A percentile compares a stretch with the other conserved stretches of the same genome.
These are phyloP conservation scores for Nakataea oryzae DNA, from an alignment of 2,329 filamentous ascomycete species.

Conservation along the genomic window DNA sequence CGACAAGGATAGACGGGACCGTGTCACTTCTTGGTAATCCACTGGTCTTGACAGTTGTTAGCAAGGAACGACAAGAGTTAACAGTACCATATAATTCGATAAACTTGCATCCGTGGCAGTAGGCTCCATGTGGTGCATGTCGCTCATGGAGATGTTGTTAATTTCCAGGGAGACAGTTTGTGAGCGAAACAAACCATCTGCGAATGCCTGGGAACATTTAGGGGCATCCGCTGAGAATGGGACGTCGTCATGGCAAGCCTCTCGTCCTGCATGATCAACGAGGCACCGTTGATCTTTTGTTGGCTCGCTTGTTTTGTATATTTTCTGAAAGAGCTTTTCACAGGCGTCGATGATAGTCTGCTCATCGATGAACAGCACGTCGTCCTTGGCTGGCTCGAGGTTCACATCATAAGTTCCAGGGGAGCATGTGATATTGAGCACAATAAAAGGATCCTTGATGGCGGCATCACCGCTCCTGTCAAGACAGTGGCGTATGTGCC, in stretches of 20 bases:
- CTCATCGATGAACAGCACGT: slow-evolving; percentile 57
- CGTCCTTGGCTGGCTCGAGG: slow-evolving; percentile 60
- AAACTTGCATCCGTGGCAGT: background rate
- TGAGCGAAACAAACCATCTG: background rate
- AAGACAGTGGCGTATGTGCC: slow-evolving; percentile 27
- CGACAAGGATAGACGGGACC: background rate
- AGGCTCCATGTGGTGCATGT: background rate
- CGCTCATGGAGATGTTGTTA: background rate
- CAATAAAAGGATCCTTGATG: slow-evolving; percentile 47
- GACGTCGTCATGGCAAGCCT: background rate
- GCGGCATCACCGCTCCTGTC: slow-evolving; percentile 9
- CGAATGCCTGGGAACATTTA: background rate
- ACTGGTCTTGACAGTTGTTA: background rate
- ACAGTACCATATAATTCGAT: background rate
- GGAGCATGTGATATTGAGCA: slow-evolving; percentile 52
- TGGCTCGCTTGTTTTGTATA: background rate
- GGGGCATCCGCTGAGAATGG: too few species aligned
- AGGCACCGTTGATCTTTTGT: background rate
- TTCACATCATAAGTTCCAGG: slow-evolving; percentile 59
- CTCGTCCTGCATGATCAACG: background rate
- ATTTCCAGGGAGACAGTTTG: too few species aligned
- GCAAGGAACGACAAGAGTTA: background rate
- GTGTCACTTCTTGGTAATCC: too few species aligned
- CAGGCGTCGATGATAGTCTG: slow-evolving; percentile 32
- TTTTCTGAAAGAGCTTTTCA: slow-evolving; percentile 24